phyloP scores from a whole-genome alignment of 495 filamentous ascomycete species.

The Podospora appendiculata region DNA sequence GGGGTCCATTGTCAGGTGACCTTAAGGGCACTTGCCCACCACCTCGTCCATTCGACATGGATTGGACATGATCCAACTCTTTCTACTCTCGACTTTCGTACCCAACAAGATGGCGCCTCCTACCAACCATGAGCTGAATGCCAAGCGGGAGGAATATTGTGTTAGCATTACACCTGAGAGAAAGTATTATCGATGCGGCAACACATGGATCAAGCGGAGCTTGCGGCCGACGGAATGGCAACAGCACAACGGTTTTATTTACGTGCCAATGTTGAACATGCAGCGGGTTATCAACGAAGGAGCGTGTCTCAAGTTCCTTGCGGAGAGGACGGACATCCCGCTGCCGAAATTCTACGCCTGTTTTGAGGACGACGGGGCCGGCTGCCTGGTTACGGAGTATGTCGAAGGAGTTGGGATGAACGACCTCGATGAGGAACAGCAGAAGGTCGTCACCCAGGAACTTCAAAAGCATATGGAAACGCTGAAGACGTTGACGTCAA shows the following conservation, averaged over 20 bases:
- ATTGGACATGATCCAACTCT: no score
- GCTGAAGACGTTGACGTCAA: slow-evolving; percentile 1
- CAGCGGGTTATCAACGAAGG: slow-evolving; percentile 2
- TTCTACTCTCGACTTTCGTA: no score
- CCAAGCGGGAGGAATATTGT: not conserved
- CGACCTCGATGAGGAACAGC: not conserved
- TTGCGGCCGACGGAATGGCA: not conserved
- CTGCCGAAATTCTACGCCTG: not conserved
- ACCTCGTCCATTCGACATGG: no score
- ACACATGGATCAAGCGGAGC: slow-evolving; percentile 1
- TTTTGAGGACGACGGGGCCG: slow-evolving; percentile 8
- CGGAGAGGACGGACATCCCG: slow-evolving; percentile 1
- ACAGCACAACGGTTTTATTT: not conserved
- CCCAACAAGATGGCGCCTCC: no score
- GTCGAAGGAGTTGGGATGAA: not conserved
- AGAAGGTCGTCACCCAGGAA: not conserved
- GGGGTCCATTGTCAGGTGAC: no score
- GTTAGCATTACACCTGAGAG: not conserved
- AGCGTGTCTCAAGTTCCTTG: not conserved
- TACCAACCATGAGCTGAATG: not conserved
- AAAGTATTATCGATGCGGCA: not conserved
- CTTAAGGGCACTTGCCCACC: no score
- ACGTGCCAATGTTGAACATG: not conserved
- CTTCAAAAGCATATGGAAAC: not conserved
- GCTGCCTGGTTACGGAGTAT: not conserved